phyloP scores from a whole-genome alignment of 164 flowering plant species.

The Annona squamosa region DNA sequence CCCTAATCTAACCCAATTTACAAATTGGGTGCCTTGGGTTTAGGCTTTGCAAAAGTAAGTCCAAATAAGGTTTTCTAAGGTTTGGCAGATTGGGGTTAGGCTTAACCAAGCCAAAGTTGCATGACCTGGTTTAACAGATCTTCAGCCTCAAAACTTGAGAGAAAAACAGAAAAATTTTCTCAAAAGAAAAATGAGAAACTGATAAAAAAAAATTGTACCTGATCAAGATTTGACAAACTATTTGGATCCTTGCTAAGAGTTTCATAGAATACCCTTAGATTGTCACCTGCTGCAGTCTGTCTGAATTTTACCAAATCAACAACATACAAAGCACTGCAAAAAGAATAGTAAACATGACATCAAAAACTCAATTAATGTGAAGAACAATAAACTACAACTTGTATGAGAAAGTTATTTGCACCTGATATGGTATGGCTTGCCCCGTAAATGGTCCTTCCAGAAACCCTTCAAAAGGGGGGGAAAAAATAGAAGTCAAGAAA shows the following conservation, averaged over 20 bases:
- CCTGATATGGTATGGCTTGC: slow-evolving; percentile 96
- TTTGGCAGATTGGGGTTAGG: too few species aligned
- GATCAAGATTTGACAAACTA: slow-evolving; percentile 93
- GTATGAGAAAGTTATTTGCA: slow-evolving; percentile 10
- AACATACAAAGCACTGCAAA: slow-evolving; percentile 87
- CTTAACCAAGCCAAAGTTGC: too few species aligned
- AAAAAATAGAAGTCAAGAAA: not conserved
- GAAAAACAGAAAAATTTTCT: too few species aligned
- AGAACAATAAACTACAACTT: not conserved
- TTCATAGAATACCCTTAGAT: slow-evolving; percentile 89
- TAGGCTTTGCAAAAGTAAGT: too few species aligned
- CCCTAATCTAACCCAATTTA: too few species aligned
- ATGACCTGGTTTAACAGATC: not conserved
- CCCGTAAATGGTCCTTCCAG: slow-evolving; percentile 96
- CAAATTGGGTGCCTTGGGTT: too few species aligned
- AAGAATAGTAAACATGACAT: slow-evolving; percentile 13
- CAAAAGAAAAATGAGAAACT: not conserved
- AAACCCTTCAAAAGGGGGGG: slow-evolving; percentile 56
- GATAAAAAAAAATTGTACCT: slow-evolving; percentile 32
- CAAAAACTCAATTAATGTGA: not conserved
- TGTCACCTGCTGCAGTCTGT: slow-evolving; percentile 99
- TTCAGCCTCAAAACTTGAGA: not conserved
- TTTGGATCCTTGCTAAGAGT: slow-evolving; percentile 98
- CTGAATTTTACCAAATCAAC: slow-evolving; percentile 91
- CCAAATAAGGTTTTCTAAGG: too few species aligned